Percentiles rank a stretch among this genome's conserved stretches.
phyloP scores from a whole-genome alignment of 768 basidiomycete species.

The Psilocybe cubensis region DNA sequence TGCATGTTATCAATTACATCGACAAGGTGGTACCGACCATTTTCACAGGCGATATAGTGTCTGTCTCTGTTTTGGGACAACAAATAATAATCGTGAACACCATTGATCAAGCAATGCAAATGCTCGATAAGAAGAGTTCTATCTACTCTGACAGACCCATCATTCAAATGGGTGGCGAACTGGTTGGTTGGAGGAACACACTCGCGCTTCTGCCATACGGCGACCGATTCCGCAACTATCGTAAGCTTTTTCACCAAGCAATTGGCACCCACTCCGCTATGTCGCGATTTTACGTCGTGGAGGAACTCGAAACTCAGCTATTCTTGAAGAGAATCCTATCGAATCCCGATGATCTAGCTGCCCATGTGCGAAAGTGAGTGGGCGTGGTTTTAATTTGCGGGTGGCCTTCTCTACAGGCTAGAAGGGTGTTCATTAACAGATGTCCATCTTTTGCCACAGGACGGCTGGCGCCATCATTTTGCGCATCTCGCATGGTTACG shows the following conservation, averaged over 20 bases:
- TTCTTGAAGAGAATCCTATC: constrained; percentile 42
- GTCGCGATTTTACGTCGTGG: constrained; percentile 39
- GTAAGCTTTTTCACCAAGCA: constrained; percentile 43
- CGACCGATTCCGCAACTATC: constrained; percentile 41
- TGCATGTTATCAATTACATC: not conserved
- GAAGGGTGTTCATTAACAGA: not conserved
- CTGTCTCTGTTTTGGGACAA: constrained; percentile 49
- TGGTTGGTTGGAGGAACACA: constrained; percentile 43
- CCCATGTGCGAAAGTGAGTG: constrained; percentile 41
- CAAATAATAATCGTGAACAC: constrained; percentile 50
- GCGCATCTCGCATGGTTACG: constrained; percentile 47
- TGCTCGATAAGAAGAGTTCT: constrained; percentile 55
- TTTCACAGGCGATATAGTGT: constrained; percentile 44
- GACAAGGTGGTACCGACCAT: too few relatives aligned
- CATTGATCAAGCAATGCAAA: constrained; percentile 40
- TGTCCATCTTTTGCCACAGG: constrained; percentile 22
- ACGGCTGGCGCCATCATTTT: constrained; percentile 50
- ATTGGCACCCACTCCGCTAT: constrained; percentile 43
- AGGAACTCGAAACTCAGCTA: constrained; percentile 41
- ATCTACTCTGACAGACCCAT: constrained; percentile 60
- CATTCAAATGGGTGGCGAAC: constrained; percentile 43
- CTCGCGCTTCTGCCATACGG: constrained; percentile 41
- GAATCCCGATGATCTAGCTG: constrained; percentile 34
- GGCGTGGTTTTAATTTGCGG: constrained; percentile 9
- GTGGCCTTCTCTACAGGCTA: not conserved